Base-by-base conservation (phyloP, 225 moss, liverwort and hornwort species). In the Sphagnum tenellum region DNA sequence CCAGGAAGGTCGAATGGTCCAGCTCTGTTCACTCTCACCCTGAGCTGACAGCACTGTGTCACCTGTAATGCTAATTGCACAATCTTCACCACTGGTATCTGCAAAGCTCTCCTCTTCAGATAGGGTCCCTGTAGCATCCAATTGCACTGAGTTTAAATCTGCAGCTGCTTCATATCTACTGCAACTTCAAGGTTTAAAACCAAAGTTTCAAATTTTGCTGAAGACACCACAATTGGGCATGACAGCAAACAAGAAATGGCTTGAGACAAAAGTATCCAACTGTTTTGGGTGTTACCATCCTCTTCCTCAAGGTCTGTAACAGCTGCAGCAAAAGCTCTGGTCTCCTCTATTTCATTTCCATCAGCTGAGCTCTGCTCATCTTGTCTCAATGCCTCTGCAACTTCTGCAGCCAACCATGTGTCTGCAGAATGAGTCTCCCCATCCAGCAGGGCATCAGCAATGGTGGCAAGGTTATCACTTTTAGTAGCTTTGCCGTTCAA, bases 21-120 rank as follows among this genome's bases (percentile, higher is more conserved):
- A 68, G 65, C 68, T 82, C 49, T 88, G 69, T 78, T 84, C 90
- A 65, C 78, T 90, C 66, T 81, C 78, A 67, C 61, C 60, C n/a
- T 69, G 62, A 57, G 63, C 48, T 49, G 86, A 82, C 12, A 76
- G 65, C 57, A 68, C 70, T 64, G 62, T 73, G 56, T 64, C 79
- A 55, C 71, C 62, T 67, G 46, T 61, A 62, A 60, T 74, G 69
- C 75, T 80, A 3, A 12, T 64, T 11, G 47, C 55, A 44, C 70
- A 70, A 51, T 74, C 81, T 8, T 49, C 52, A 49, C 8, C 12
- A 62, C 60, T 66, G 44, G 12, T 63, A 50, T 62, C 72, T 49
- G 64, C 59, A 49, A 47, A 60, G 57, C n/a, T 67, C 69, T 86
- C 74, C 56, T 77, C 60, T 47, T 54, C 54, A 45, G 45, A 9